Evolutionary conservation across 2,329 filamentous ascomycete genomes (phyloP).

Genomic region (Colletotrichum endophyticum): DNA sequence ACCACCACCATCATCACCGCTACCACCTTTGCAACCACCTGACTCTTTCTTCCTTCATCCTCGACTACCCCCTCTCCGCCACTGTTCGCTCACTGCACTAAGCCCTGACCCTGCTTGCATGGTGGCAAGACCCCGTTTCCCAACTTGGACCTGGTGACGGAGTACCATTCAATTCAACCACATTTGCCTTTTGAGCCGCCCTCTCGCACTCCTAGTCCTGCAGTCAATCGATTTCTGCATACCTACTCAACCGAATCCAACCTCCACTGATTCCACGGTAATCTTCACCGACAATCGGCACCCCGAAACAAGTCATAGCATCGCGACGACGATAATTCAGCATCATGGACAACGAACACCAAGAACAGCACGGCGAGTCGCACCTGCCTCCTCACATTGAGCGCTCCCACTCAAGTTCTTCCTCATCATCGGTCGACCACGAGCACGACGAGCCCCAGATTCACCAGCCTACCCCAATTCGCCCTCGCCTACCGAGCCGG

Average conservation of each 20-base stretch:
- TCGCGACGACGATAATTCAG: background rate
- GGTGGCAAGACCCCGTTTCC: slow-evolving; percentile 22
- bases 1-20: slow-evolving; percentile 8
- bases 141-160: slow-evolving; percentile 16
- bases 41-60: slow-evolving; percentile 6
- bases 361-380: slow-evolving; percentile 23
- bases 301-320: background rate
- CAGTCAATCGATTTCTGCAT: background rate
- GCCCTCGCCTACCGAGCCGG: slow-evolving; percentile 73
- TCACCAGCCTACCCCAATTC: slow-evolving; percentile 56
- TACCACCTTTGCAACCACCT: slow-evolving; percentile 14
- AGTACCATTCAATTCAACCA: slow-evolving; percentile 10
- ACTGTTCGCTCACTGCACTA: background rate
- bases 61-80: slow-evolving; percentile 15
- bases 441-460: slow-evolving; percentile 44
- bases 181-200: slow-evolving; percentile 11
- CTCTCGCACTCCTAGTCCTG: background rate
- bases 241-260: background rate
- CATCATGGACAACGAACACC: slow-evolving; percentile 26
- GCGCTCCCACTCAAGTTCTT: slow-evolving; percentile 38
- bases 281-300: background rate
- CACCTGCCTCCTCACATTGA: slow-evolving; percentile 35
- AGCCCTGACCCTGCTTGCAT: slow-evolving; percentile 18
- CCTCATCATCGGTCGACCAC: slow-evolving; percentile 32
- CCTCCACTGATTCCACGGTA: background rate